Evolutionary conservation across 2,329 filamentous ascomycete genomes (phyloP), one percentile per base, ranked within the genome.

Genomic region (Berkeleyomyces rouxiae): DNA sequence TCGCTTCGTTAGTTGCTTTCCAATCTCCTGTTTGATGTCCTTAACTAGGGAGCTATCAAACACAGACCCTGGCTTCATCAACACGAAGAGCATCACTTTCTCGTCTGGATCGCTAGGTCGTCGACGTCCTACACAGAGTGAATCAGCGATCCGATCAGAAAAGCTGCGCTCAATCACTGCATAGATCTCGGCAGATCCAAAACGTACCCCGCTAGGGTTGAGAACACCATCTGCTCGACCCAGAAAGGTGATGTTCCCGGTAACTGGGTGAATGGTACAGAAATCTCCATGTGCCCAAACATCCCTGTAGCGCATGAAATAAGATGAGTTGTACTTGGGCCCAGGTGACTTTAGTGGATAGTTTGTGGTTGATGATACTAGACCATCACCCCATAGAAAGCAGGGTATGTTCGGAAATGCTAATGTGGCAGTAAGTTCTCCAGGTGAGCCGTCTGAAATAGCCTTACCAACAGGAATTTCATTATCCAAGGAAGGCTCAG

Each of bases 221-320:
- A 93, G 74, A 1, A 93, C 88, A 10, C 88, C 88, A 69, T 93
- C 88, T 1, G 83, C 85, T 1, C 87, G 78, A 1, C 87, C 87
- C 0, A 88, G 78, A 67, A 91, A 85, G 10, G 80, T 71, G 4
- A 90, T 70, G 55, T 82, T 79, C 5, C 82, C 80, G 0, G 87
- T 91, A 3, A 73, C 67, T 0, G 87, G 87, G 68, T 92, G 83
- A 11, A 87, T 74, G 43, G 80, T 79, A 68, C 88, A 84, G 70
- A 91, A 92, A 69, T 93, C 89, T 31, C 88, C 88, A 66, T 93
- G 89, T 0, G 87, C 86, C 89, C 88, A 93, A 1, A 88, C 87
- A 62, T 82, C 75, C 5, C 78, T 74, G 73, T 82, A 87, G 58
- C 82, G 79, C 1, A 75, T 78, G 68, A 86, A 87, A 71, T 87